These are phyloP conservation scores for Penicillium angulare DNA, from an alignment of 495 filamentous ascomycete genomes.

Conservation along the genomic window DNA sequence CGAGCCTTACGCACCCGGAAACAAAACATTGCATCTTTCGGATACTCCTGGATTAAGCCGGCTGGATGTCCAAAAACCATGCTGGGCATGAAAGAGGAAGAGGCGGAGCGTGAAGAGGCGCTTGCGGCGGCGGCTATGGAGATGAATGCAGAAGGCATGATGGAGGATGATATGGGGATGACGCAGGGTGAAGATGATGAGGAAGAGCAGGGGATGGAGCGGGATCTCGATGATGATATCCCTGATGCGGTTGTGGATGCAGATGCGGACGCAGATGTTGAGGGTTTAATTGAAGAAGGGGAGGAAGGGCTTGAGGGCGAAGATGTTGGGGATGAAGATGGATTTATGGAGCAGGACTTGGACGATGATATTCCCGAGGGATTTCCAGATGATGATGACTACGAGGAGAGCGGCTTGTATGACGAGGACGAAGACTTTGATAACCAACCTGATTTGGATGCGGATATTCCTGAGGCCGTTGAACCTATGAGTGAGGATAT, in stretches of 20 bases:
- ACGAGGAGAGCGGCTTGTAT: conserved; percentile 37
- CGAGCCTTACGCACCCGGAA: conserved; percentile 64
- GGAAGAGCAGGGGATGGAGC: conserved; percentile 38
- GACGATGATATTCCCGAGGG: conserved; percentile 53
- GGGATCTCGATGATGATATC: conserved; percentile 50
- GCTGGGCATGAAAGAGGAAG: conserved; percentile 73
- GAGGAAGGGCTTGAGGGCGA: conserved; percentile 43
- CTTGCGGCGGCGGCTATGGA: conserved; percentile 67
- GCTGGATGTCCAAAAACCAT: conserved; percentile 74
- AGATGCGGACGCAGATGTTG: conserved; percentile 43
- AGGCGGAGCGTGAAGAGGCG: conserved; percentile 77
- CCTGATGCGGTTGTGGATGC: conserved; percentile 45
- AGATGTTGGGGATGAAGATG: conserved; percentile 38
- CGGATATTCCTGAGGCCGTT: conserved; percentile 39
- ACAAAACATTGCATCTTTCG: conserved; percentile 70
- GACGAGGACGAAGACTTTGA: conserved; percentile 38
- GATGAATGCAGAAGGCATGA: conserved; percentile 57
- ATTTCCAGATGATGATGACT: conserved; percentile 48
- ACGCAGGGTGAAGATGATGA: conserved; percentile 28
- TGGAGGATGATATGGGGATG: conserved; percentile 23
- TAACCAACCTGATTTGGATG: conserved; percentile 44
- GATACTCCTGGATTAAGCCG: conserved; percentile 75
- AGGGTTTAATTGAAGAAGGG: conserved; percentile 41
- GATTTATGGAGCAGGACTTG: conserved; percentile 46
- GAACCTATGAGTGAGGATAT: conserved; percentile 27